phyloP scores from a whole-genome alignment of 2,329 filamentous ascomycete species.

The Blastomyces gilchristii region DNA sequence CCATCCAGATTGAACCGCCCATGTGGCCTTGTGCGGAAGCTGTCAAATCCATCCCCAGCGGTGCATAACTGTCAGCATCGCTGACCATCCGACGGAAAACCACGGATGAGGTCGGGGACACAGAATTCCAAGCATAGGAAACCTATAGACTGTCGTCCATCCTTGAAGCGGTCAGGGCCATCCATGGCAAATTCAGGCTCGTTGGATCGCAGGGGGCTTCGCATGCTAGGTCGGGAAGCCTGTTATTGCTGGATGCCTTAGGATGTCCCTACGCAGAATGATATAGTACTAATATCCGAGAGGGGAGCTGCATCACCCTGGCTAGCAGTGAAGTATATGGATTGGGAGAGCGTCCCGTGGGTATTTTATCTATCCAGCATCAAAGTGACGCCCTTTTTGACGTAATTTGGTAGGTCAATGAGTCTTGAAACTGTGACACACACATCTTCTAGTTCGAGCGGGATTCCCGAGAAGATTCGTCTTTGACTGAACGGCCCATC shows the following conservation, averaged over 20 bases:
- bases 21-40: neutral
- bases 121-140: neutral
- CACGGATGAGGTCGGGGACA: neutral
- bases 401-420: too few relatives aligned
- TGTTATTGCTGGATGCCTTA: neutral
- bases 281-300: neutral
- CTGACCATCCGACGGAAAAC: neutral
- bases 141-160: neutral
- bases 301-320: neutral
- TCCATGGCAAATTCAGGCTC: neutral
- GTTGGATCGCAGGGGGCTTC: neutral
- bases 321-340: neutral
- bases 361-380: neutral
- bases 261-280: neutral
- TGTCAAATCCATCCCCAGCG: neutral
- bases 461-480: neutral
- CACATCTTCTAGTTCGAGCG: neutral
- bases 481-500: too few relatives aligned
- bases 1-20: neutral
- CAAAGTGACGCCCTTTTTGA: neutral
- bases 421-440: too few relatives aligned
- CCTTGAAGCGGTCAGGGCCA: neutral
- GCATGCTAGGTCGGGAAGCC: neutral
- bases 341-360: neutral
- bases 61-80: neutral